phyloP scores from a whole-genome alignment of 1,139 yeast species.

The Suhomyces taliae region DNA sequence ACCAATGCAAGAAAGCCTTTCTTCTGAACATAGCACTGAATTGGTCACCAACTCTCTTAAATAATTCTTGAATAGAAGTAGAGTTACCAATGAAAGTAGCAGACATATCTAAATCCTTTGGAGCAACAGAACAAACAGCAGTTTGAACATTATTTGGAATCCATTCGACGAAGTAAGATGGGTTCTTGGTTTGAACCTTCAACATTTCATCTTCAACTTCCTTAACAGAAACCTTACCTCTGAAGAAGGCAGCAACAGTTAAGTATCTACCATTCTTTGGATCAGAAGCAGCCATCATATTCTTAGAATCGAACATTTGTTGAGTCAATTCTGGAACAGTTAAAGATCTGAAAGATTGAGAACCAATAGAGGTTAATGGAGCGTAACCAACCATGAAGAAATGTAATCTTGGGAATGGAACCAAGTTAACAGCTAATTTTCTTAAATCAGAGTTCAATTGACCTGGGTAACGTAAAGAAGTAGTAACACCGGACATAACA shows the following conservation, averaged over 20 bases:
- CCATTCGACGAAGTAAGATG: conserved; percentile 90
- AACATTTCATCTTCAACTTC: conserved; percentile 94
- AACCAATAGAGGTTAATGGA: conserved; percentile 77
- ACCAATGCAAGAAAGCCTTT: conserved; percentile 96
- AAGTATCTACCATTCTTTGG: conserved; percentile 88
- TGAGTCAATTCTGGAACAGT: conserved; percentile 90
- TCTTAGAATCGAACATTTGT: conserved; percentile 87
- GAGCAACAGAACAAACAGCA: conserved; percentile 88
- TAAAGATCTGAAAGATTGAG: conserved; percentile 79
- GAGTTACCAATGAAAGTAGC: conserved; percentile 93
- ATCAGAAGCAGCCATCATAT: conserved; percentile 95
- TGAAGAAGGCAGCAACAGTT: conserved; percentile 92
- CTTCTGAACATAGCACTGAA: conserved; percentile 91
- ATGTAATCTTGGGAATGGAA: conserved; percentile 93
- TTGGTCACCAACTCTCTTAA: conserved; percentile 87
- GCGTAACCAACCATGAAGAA: conserved; percentile 95
- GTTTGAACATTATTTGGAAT: conserved; percentile 96
- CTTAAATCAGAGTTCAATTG: conserved; percentile 89
- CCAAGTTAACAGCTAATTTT: conserved; percentile 88
- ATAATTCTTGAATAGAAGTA: conserved; percentile 86
- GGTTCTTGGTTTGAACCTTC: conserved; percentile 78
- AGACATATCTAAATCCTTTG: conserved; percentile 80
- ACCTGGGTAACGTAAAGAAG: conserved; percentile 90
- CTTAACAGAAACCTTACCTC: conserved; percentile 88
- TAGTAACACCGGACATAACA: conserved; percentile 91